Evolutionary conservation across 345 rosid genomes (phyloP).

Genomic region (Combretum micranthum): DNA sequence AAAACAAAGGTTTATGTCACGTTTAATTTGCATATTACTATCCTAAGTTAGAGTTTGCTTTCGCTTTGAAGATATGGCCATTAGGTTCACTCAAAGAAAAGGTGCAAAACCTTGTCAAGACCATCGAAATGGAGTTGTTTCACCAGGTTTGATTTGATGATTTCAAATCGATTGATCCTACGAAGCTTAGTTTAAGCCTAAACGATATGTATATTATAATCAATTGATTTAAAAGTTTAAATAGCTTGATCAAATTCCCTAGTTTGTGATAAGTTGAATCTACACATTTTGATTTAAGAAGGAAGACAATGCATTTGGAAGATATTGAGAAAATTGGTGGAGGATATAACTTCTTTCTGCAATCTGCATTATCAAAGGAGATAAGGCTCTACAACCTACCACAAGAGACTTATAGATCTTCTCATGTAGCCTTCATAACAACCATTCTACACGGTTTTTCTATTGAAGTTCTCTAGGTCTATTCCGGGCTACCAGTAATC

Average conservation of each 20-base stretch:
- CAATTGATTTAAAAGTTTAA: too few relatives aligned
- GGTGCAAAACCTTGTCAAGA: constrained; percentile 58
- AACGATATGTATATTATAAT: constrained; percentile 28
- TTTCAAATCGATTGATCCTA: constrained; percentile 25
- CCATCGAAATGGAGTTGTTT: constrained; percentile 66
- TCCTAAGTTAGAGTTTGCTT: too few relatives aligned
- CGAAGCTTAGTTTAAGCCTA: constrained; percentile 27
- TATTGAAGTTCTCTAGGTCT: constrained; percentile 48
- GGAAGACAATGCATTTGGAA: constrained; percentile 31
- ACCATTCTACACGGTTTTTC: constrained; percentile 53
- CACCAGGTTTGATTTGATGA: constrained; percentile 31
- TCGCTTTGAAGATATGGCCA: constrained; percentile 39
- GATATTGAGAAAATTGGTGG: constrained; percentile 41
- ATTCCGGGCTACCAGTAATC: too few relatives aligned
- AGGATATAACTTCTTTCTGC: constrained; percentile 49
- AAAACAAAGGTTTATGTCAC: constrained; percentile 34
- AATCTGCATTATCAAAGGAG: constrained; percentile 43
- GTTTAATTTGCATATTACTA: not conserved
- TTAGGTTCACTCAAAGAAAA: constrained; percentile 51
- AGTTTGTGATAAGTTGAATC: too few relatives aligned
- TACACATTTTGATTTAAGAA: constrained; percentile 22
- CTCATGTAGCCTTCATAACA: constrained; percentile 34
- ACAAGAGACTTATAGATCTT: constrained; percentile 23
- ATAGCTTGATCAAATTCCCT: too few relatives aligned
- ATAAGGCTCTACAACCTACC: constrained; percentile 21